Conservation (phyloP, 2,329 filamentous ascomycete species). For the Pezicula carpinea region DNA sequence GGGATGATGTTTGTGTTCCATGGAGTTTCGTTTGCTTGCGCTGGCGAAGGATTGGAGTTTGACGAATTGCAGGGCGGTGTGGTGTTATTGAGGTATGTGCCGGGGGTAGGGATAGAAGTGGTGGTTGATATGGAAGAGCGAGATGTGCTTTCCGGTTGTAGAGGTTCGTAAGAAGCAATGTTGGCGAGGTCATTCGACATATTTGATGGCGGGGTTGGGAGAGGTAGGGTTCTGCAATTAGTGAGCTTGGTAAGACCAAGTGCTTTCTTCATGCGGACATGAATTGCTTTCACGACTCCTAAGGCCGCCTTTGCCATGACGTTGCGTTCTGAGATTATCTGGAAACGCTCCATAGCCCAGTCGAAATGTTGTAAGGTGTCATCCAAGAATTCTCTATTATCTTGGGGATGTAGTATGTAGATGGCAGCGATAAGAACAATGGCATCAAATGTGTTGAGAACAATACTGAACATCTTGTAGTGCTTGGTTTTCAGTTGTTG, state of each 20-base stretch:
- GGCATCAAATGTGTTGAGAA: slow-evolving; percentile 61
- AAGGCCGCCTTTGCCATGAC: slow-evolving; percentile 48
- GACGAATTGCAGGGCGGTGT: background rate
- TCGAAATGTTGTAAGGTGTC: slow-evolving; percentile 50
- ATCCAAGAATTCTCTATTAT: slow-evolving; percentile 44
- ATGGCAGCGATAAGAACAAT: slow-evolving; percentile 56
- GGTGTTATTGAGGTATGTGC: background rate
- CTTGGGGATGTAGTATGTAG: slow-evolving; percentile 55
- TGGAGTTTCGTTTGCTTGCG: slow-evolving; percentile 14
- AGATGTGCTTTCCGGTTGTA: slow-evolving; percentile 1
- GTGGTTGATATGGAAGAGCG: slow-evolving; percentile 2
- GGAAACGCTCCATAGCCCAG: slow-evolving; percentile 55
- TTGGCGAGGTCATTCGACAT: background rate
- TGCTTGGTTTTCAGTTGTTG: slow-evolving; percentile 44
- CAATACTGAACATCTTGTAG: slow-evolving; percentile 50
- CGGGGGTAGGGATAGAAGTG: background rate
- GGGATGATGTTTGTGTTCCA: slow-evolving; percentile 21
- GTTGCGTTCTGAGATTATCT: slow-evolving; percentile 50
- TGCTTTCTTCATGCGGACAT: slow-evolving; percentile 47
- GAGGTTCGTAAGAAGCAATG: background rate
- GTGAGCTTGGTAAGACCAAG: slow-evolving; percentile 23
- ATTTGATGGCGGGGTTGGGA: slow-evolving; percentile 1
- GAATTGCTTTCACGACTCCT: slow-evolving; percentile 51
- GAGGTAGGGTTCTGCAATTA: background rate
- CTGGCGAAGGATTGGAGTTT: slow-evolving; percentile 3